Percentiles rank a stretch among this genome's conserved stretches.
These are phyloP conservation scores for Pterocarpus santalinus DNA, from an alignment of 306 rosid species.

Conservation along the genomic window DNA sequence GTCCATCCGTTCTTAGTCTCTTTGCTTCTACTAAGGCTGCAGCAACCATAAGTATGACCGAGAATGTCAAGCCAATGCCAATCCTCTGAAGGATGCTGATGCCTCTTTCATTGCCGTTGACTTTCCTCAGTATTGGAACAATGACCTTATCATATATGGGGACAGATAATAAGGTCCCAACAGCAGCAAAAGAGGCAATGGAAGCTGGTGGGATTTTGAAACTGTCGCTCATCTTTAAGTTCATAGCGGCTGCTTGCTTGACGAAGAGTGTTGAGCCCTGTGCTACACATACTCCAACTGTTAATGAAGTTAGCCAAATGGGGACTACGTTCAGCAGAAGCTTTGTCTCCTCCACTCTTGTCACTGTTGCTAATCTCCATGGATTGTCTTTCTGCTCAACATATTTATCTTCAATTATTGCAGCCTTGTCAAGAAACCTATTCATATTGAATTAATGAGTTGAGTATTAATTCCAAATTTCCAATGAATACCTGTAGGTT, in stretches of 20 bases:
- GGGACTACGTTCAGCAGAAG: constrained; percentile 57
- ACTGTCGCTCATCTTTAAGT: constrained; percentile 32
- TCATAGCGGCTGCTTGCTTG: constrained; percentile 59
- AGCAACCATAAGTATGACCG: constrained; percentile 45
- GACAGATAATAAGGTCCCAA: constrained; percentile 47
- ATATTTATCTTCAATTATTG: constrained; percentile 57
- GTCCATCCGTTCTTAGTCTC: constrained; percentile 42
- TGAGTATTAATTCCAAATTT: not conserved
- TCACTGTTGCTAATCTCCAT: constrained; percentile 63
- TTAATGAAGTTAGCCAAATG: constrained; percentile 58
- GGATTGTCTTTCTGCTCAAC: constrained; percentile 44
- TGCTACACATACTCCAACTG: constrained; percentile 51
- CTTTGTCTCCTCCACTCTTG: constrained; percentile 65
- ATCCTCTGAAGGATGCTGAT: constrained; percentile 58
- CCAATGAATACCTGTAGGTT: not conserved
- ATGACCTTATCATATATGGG: constrained; percentile 53
- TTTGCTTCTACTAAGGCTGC: constrained; percentile 56
- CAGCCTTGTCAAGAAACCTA: constrained; percentile 72
- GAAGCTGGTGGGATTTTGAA: constrained; percentile 65
- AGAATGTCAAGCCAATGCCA: constrained; percentile 50
- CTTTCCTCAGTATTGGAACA: constrained; percentile 54
- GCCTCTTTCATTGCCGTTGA: constrained; percentile 60
- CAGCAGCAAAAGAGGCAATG: constrained; percentile 40
- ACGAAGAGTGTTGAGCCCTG: constrained; percentile 57
- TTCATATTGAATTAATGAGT: not conserved